These are phyloP conservation scores for Lolium multiflorum DNA, from an alignment of 176 grass and related monocot species.

Conservation along the genomic window DNA sequence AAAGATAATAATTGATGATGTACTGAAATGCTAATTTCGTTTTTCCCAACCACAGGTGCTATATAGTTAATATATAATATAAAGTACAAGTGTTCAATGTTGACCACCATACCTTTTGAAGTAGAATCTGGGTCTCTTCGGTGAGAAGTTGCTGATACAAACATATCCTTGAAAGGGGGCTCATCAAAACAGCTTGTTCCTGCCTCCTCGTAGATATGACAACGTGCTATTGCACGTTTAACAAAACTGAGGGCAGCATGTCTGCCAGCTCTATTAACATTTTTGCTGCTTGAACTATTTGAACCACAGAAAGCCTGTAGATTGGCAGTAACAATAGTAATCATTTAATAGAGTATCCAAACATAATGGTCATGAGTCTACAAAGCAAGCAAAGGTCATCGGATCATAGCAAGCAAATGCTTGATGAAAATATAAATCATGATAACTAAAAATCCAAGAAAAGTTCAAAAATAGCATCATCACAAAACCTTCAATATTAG, in stretches of 20 bases:
- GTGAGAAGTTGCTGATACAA: conserved; percentile 57
- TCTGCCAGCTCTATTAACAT: conserved; percentile 57
- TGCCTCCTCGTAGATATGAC: conserved; percentile 53
- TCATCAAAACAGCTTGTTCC: conserved; percentile 66
- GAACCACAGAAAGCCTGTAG: conserved; percentile 59
- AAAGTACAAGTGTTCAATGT: conserved; percentile 1
- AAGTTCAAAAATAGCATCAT: background rate
- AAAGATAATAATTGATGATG: conserved; percentile 18
- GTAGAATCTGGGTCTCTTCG: conserved; percentile 46
- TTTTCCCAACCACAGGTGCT: background rate
- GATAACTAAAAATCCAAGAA: background rate
- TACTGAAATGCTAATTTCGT: conserved; percentile 7
- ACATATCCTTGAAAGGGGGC: conserved; percentile 66
- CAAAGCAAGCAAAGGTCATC: conserved; percentile 33
- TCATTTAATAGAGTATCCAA: conserved; percentile 22
- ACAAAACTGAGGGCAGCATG: conserved; percentile 65
- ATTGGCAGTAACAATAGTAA: conserved; percentile 32
- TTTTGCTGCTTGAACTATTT: conserved; percentile 60
- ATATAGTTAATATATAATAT: background rate
- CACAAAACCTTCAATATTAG: conserved; percentile 39
- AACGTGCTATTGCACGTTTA: conserved; percentile 57
- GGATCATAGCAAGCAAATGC: conserved; percentile 17
- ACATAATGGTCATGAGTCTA: conserved; percentile 16
- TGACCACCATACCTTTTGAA: conserved; percentile 44
- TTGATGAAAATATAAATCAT: background rate